Base-by-base conservation (phyloP, 2,329 filamentous ascomycete genomes). In the Dothideomycetidae sp. region DNA sequence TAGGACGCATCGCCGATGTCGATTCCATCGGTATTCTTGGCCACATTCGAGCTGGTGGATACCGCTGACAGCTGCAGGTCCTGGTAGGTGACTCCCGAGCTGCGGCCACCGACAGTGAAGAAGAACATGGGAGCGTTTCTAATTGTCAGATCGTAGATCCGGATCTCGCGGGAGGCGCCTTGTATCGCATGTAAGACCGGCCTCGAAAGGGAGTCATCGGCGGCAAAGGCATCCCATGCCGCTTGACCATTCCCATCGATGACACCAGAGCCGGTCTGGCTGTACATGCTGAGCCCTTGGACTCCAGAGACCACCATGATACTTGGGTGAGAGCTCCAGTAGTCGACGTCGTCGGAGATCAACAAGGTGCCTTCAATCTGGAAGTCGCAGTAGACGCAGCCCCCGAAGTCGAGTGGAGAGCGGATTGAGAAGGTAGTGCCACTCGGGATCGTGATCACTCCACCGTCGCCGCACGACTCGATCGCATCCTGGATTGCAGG, bases 191-290 rank as follows among this genome's bases (percentile, higher is more conserved):
- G 48, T 0, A 66, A 47, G 1, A 59, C 65, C 12, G 63, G 62
- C 2, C 61, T 55, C 10, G 45, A 47, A 36, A 61, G 64, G 18
- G 45, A 53, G 17, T 45, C 55, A 39, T 65, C 50, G 2, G 39
- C 39, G 0, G 59, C 63, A 30, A 64, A 65, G 4, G 46, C 44
- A 29, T 67, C 62, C 41, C 50, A 57, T 40, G 60, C 54, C 21
- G 55, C 50, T 46, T 67, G 63, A 1, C 63, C 63, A 44, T 63
- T 66, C 2, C 62, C 64, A 44, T 67, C 63, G 30, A 68, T 63
- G 1, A 62, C 44, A 11, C 64, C 64, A 1, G 44, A 48, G 4
- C 57, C 60, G 0, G 54, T 61, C 2, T 58, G 17, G 0, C 60
- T 64, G 7, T 50, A 51, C n/a, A 67, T 54, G 15, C 53, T 61